Conservation (phyloP, 352 stramenopile species). For the Pythium aristosporum region DNA sequence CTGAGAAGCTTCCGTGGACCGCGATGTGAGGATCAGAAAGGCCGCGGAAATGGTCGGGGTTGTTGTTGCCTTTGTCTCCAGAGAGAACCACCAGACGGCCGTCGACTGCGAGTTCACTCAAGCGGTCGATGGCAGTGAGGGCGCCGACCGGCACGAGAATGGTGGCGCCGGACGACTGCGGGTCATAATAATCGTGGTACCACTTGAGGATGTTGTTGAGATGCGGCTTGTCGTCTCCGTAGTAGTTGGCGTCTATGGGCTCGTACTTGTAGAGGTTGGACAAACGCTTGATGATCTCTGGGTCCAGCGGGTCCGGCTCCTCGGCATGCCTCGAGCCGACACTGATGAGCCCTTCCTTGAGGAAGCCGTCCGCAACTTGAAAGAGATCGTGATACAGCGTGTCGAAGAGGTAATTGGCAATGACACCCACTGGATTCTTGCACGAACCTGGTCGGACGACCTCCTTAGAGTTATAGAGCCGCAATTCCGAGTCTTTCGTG, state of each 20-base stretch:
- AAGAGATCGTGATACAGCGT: constrained; percentile 92
- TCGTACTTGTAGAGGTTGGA: constrained; percentile 89
- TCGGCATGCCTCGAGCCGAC: constrained; percentile 70
- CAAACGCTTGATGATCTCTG: constrained; percentile 93
- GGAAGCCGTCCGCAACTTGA: constrained; percentile 76
- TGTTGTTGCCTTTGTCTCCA: constrained; percentile 94
- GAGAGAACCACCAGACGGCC: constrained; percentile 83
- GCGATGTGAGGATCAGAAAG: constrained; percentile 94
- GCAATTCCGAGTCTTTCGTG: constrained; percentile 83
- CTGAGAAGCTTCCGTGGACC: constrained; percentile 93
- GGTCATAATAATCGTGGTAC: constrained; percentile 84
- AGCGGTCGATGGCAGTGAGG: constrained; percentile 37
- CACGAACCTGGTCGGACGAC: constrained; percentile 51
- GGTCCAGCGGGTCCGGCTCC: constrained; percentile 85
- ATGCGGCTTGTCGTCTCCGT: constrained; percentile 64
- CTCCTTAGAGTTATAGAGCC: constrained; percentile 55
- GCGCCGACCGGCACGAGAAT: constrained; percentile 92
- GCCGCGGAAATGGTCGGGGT: constrained; percentile 90
- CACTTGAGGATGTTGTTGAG: constrained; percentile 91
- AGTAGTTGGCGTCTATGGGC: constrained; percentile 80
- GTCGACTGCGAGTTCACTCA: constrained; percentile 23
- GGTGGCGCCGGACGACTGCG: constrained; percentile 59
- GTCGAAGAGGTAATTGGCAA: constrained; percentile 95
- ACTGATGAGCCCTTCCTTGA: constrained; percentile 91
- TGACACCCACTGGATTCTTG: constrained; percentile 87